phyloP scores from a whole-genome alignment of 2,329 filamentous ascomycete genomes.

The Orbilia oligospora region DNA sequence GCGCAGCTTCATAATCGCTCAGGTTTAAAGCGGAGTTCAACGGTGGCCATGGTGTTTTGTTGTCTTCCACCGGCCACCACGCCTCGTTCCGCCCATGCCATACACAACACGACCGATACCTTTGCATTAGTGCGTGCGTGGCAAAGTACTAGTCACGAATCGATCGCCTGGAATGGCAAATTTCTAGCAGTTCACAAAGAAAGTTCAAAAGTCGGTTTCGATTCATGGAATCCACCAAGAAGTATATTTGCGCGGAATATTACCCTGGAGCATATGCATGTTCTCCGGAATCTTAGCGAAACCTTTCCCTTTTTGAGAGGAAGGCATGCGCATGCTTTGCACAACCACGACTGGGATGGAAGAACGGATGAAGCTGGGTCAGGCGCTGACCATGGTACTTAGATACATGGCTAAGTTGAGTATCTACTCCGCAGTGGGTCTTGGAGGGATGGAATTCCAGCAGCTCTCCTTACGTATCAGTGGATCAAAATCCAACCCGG shows the following conservation, averaged over 20 bases:
- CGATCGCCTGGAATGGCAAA: neutral
- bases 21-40: too few species aligned
- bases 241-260: conserved; percentile 47
- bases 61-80: neutral
- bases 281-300: conserved; percentile 16
- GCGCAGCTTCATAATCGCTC: too few species aligned
- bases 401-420: too few species aligned
- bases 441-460: neutral
- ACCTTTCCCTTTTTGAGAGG: neutral
- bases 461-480: neutral
- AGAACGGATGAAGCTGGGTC: neutral
- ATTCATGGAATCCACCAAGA: conserved; percentile 2
- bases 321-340: too few species aligned
- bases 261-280: neutral
- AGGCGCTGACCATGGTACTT: neutral
- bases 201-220: neutral
- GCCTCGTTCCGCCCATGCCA: neutral
- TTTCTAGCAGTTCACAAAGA: neutral
- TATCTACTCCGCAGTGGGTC: too few species aligned
- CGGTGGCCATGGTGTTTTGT: neutral
- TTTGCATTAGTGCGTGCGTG: too few species aligned
- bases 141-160: neutral
- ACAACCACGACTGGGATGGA: neutral
- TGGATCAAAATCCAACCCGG: neutral
- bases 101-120: neutral